These are phyloP conservation scores for Cystofilobasidium macerans DNA, from an alignment of 768 basidiomycete species.

Conservation along the genomic window DNA sequence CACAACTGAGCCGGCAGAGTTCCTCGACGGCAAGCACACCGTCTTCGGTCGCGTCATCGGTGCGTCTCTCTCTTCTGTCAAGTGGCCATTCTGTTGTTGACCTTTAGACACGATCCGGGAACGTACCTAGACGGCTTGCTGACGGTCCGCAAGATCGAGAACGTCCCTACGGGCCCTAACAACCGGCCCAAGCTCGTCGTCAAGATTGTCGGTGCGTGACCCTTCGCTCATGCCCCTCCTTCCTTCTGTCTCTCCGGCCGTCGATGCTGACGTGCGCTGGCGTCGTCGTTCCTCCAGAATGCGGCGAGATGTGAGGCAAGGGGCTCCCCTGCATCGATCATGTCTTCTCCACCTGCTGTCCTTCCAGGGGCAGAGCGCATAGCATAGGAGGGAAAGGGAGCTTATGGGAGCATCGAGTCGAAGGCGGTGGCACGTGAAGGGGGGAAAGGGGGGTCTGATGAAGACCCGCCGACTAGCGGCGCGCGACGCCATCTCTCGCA, in stretches of 20 bases:
- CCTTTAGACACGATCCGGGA: no score
- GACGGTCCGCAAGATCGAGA: slow-evolving; percentile 89
- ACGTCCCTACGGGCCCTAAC: slow-evolving; percentile 76
- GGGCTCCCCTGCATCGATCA: no score
- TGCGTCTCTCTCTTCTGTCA: background rate
- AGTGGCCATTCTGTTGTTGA: no score
- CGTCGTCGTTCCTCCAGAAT: background rate
- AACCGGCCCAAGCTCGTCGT: slow-evolving; percentile 79
- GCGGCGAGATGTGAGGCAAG: slow-evolving; percentile 18
- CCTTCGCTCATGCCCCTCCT: background rate
- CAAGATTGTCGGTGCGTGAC: slow-evolving; percentile 62
- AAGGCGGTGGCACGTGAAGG: no score
- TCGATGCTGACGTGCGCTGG: background rate
- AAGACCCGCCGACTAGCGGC: no score
- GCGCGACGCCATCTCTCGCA: no score
- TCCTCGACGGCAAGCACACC: slow-evolving; percentile 88
- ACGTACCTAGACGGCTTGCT: slow-evolving; percentile 64
- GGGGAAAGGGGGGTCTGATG: no score
- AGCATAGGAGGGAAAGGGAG: no score
- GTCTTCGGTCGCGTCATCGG: slow-evolving; percentile 73
- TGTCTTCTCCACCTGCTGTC: no score
- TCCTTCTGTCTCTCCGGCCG: background rate
- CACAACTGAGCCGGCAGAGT: slow-evolving; percentile 86
- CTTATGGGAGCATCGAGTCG: no score
- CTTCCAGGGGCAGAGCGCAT: no score